A percentile compares a stretch with the other conserved stretches of the same genome.
Conservation (phyloP, 2,329 filamentous ascomycete species). For the Colletotrichum filicis region DNA sequence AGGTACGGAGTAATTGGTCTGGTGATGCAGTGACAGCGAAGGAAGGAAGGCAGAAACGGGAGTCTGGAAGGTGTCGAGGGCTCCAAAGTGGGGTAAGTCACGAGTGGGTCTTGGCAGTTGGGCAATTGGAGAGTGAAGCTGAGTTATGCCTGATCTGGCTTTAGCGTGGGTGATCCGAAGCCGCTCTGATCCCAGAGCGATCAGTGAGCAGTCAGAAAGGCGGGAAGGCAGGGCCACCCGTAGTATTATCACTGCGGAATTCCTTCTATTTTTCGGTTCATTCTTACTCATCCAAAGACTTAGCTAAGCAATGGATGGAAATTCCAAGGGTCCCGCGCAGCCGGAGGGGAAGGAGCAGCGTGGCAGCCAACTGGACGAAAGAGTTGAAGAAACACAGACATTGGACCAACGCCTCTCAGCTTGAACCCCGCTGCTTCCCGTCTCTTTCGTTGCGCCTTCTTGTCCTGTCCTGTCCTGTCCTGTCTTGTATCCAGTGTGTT, state of each 20-base stretch:
- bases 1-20: neutral
- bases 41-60: neutral
- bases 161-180: constrained; percentile 10
- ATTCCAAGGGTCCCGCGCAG: constrained; percentile 14
- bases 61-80: constrained; percentile 11
- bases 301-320: neutral
- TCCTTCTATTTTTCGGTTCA: too few relatives aligned
- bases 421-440: neutral
- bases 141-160: neutral
- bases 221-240: too few relatives aligned
- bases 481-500: neutral
- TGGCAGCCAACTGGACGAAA: too few relatives aligned
- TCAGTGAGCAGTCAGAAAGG: neutral
- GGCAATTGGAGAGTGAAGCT: neutral
- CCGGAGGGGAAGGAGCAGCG: neutral
- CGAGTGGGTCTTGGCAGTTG: too few relatives aligned
- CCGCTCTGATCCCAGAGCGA: constrained; percentile 1
- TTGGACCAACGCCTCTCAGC: neutral
- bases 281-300: neutral
- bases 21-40: neutral
- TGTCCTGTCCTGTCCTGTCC: neutral
- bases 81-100: constrained; percentile 14
- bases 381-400: constrained; percentile 9
- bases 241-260: constrained; percentile 1
- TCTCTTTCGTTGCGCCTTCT: neutral